Evolutionary conservation across 2,329 filamentous ascomycete species (phyloP).

Genomic region (Pseudopithomyces maydicus): DNA sequence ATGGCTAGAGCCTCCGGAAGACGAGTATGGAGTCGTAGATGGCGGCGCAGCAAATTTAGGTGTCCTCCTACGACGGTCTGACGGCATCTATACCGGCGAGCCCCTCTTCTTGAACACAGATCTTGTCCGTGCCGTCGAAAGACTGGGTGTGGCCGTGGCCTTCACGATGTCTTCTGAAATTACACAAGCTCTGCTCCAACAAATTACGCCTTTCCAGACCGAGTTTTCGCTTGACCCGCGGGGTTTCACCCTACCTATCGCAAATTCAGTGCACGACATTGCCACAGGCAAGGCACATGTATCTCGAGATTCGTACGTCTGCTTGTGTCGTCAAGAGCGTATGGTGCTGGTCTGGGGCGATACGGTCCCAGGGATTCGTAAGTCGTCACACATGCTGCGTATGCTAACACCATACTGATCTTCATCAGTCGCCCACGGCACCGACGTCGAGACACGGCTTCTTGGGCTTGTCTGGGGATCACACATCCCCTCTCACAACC

Average conservation of each 20-base stretch:
- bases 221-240: slow-evolving; percentile 45
- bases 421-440: slow-evolving; percentile 61
- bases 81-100: slow-evolving; percentile 67
- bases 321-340: slow-evolving; percentile 74
- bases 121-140: slow-evolving; percentile 50
- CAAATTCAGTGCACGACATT: slow-evolving; percentile 51
- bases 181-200: slow-evolving; percentile 50
- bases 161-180: slow-evolving; percentile 58
- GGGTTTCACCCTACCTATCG: slow-evolving; percentile 53
- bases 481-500: slow-evolving; percentile 22
- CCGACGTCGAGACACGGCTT: slow-evolving; percentile 73
- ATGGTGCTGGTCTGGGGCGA: slow-evolving; percentile 81
- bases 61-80: slow-evolving; percentile 70
- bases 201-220: slow-evolving; percentile 47
- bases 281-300: slow-evolving; percentile 46
- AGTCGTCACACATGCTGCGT: neutral
- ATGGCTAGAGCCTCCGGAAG: slow-evolving; percentile 33
- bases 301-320: slow-evolving; percentile 77
- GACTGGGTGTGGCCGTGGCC: slow-evolving; percentile 52
- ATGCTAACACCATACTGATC: neutral
- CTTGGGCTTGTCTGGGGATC: slow-evolving; percentile 31
- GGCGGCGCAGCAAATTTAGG: slow-evolving; percentile 48
- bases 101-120: slow-evolving; percentile 47
- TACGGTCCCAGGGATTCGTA: slow-evolving; percentile 68
- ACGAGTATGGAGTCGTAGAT: slow-evolving; percentile 32